A percentile compares a stretch with the other conserved stretches of the same genome.
Conservation (phyloP, 306 rosid species). For the Citrullus mucosospermus region DNA sequence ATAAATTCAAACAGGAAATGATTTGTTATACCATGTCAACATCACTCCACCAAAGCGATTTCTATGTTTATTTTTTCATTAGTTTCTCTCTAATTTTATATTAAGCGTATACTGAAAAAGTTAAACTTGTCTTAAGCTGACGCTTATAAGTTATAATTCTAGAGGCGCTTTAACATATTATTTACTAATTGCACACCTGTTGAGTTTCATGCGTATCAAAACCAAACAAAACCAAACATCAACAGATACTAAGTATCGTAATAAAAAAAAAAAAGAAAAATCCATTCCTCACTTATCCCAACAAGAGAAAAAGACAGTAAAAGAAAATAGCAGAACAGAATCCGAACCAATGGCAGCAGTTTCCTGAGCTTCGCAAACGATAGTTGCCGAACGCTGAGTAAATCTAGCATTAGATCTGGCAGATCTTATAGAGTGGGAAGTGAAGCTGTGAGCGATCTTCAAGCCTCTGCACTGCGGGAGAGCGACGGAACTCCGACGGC, state of each 20-base stretch:
- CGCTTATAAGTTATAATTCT: neutral
- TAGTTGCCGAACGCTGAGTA: conserved; percentile 22
- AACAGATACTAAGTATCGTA: neutral
- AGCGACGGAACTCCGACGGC: conserved; percentile 13
- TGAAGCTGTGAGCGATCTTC: conserved; percentile 22
- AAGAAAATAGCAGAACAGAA: neutral
- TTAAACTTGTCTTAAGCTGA: neutral
- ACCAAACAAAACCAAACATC: neutral
- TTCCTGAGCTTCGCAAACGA: conserved; percentile 63
- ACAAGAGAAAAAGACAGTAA: neutral
- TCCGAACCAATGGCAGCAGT: conserved; percentile 58
- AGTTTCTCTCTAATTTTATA: neutral
- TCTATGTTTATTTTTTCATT: neutral
- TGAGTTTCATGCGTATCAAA: neutral
- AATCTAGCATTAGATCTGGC: conserved; percentile 13
- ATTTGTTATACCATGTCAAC: neutral
- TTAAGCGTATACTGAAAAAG: neutral
- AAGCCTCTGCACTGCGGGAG: conserved; percentile 46
- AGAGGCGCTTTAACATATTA: neutral
- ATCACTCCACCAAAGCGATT: neutral
- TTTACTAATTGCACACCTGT: neutral
- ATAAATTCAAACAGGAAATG: neutral
- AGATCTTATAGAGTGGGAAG: conserved; percentile 14
- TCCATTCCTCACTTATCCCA: neutral
- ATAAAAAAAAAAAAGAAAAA: neutral